Evolutionary conservation across 306 rosid species (phyloP).

Genomic region (Cucurbita argyrosperma): DNA sequence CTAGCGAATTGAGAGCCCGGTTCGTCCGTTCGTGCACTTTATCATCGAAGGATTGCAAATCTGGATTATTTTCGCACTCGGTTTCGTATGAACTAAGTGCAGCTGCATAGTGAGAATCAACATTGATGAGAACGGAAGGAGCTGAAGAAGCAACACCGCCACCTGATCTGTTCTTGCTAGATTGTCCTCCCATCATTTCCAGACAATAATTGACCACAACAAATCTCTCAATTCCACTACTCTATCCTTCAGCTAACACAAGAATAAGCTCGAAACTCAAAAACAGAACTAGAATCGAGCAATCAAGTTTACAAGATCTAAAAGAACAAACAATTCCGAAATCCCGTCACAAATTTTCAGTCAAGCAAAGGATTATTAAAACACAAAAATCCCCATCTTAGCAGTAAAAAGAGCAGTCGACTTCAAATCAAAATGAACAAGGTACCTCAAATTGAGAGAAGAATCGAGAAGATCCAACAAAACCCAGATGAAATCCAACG

Average conservation of each 20-base stretch:
- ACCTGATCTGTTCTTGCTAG: constrained; percentile 29
- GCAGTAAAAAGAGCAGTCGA: neutral
- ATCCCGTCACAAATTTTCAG: neutral
- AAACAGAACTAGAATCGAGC: neutral
- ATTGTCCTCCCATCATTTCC: constrained; percentile 59
- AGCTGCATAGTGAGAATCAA: constrained; percentile 24
- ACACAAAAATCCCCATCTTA: neutral
- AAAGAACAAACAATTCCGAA: neutral
- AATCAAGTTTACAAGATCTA: neutral
- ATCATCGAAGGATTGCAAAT: constrained; percentile 54
- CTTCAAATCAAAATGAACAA: neutral
- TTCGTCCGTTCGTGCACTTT: constrained; percentile 46
- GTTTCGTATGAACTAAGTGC: constrained; percentile 69
- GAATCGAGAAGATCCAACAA: neutral
- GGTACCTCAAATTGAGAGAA: neutral
- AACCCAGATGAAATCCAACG: neutral
- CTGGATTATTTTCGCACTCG: constrained; percentile 48
- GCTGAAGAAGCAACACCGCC: constrained; percentile 16
- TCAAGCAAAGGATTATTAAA: neutral
- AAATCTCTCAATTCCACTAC: neutral
- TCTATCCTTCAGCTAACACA: neutral
- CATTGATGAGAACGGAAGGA: constrained; percentile 24
- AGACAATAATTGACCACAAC: neutral
- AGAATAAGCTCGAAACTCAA: neutral
- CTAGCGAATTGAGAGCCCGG: constrained; percentile 50